Conservation (phyloP, 768 basidiomycete species). For the Lactarius hengduanensis region DNA sequence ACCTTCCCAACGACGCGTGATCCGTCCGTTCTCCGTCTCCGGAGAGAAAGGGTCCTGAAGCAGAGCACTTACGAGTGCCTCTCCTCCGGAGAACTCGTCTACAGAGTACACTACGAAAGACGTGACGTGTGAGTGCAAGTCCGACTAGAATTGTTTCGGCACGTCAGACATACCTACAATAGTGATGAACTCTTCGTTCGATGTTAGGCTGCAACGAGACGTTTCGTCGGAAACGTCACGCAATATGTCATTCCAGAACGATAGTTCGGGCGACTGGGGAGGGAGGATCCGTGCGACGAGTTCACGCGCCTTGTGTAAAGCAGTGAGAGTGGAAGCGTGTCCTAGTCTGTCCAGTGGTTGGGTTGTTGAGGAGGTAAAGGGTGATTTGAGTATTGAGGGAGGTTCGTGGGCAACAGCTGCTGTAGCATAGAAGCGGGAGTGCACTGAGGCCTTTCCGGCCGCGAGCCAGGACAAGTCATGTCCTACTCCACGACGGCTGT, state of each 20-base stretch:
- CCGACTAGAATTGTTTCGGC: not conserved
- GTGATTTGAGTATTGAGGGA: not conserved
- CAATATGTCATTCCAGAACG: constrained; percentile 25
- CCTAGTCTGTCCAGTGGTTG: constrained; percentile 7
- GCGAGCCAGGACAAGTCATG: not conserved
- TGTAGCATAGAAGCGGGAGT: constrained; percentile 9
- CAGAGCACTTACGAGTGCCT: constrained; percentile 65
- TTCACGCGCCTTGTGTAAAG: constrained; percentile 20
- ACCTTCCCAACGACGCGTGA: constrained; percentile 51
- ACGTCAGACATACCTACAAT: constrained; percentile 23
- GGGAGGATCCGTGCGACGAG: constrained; percentile 22
- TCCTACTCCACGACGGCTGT: not conserved
- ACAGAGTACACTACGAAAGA: constrained; percentile 52
- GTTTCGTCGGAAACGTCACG: constrained; percentile 19
- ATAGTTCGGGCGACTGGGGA: constrained; percentile 17
- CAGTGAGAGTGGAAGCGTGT: constrained; percentile 22
- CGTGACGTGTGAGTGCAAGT: not conserved
- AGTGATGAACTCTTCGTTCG: not conserved
- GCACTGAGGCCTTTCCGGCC: not conserved
- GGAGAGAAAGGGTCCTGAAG: constrained; percentile 68
- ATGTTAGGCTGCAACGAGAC: constrained; percentile 10
- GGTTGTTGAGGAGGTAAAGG: not conserved
- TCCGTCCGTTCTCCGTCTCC: constrained; percentile 43
- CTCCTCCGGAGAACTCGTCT: constrained; percentile 52
- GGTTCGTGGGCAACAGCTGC: not conserved